A percentile compares a stretch with the other conserved stretches of the same genome.
phyloP scores from a whole-genome alignment of 768 basidiomycete species.

The Lentinula sp. region DNA sequence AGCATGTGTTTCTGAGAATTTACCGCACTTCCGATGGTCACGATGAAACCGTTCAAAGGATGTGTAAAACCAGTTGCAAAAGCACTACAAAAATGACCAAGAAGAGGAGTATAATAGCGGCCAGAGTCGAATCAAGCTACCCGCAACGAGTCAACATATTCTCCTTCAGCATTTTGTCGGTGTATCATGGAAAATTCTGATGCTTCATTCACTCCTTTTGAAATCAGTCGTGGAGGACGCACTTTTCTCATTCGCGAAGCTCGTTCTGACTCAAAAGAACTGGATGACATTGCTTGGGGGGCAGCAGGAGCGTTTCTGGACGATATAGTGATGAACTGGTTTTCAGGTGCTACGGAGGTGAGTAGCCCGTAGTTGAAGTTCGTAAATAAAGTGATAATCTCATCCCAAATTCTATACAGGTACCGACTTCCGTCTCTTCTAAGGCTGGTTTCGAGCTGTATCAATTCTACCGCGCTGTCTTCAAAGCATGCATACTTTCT shows the following conservation, averaged over 20 bases:
- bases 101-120: background rate
- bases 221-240: background rate
- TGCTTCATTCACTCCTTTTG: background rate
- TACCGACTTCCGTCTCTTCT: background rate
- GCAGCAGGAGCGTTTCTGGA: slow-evolving; percentile 1
- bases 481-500: background rate
- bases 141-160: no score
- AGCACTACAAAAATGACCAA: no score
- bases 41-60: no score
- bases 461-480: background rate
- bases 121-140: no score
- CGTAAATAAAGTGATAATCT: no score
- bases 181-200: background rate
- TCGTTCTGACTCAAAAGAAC: background rate
- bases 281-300: background rate
- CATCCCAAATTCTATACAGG: background rate
- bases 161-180: background rate
- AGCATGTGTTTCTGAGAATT: background rate
- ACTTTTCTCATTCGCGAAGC: background rate
- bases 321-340: background rate
- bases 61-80: no score
- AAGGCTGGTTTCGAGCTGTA: background rate
- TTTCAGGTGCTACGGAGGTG: background rate
- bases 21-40: background rate
- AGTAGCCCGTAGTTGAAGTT: background rate